A percentile compares a stretch with the other conserved stretches of the same genome.
Conservation (phyloP, 2,329 filamentous ascomycete genomes). For the Exophiala calicioides region DNA sequence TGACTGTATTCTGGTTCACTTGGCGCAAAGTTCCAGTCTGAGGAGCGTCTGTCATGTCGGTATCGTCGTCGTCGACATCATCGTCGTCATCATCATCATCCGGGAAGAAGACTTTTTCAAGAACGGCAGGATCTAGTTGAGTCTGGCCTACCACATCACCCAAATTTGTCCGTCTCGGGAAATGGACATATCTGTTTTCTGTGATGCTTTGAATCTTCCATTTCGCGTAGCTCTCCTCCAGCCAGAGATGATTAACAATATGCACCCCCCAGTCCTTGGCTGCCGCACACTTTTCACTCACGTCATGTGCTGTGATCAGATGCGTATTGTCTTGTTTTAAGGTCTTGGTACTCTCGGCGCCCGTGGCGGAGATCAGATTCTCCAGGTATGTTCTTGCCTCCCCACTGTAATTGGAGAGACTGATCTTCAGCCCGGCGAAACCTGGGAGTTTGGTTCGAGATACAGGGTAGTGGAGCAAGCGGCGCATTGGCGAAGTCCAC, state of each 20-base stretch:
- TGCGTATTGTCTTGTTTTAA: constrained; percentile 96
- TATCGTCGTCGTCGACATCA: too few species aligned
- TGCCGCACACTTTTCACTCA: constrained; percentile 90
- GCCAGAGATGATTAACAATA: constrained; percentile 92
- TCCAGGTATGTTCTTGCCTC: constrained; percentile 92
- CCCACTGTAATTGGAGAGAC: constrained; percentile 93
- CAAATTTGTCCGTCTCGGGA: constrained; percentile 85
- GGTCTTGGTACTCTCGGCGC: constrained; percentile 88
- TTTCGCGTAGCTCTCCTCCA: constrained; percentile 94
- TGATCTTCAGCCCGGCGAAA: constrained; percentile 75
- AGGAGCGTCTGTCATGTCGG: constrained; percentile 23
- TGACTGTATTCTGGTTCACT: constrained; percentile 39
- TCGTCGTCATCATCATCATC: too few species aligned
- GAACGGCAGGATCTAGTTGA: constrained; percentile 69
- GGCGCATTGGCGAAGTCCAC: constrained; percentile 82
- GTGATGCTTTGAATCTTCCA: constrained; percentile 74
- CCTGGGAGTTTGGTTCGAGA: constrained; percentile 75
- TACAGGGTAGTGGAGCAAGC: constrained; percentile 86
- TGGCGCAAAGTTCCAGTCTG: constrained; percentile 36
- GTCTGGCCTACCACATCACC: constrained; percentile 92
- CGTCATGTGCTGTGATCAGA: constrained; percentile 83
- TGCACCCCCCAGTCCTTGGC: constrained; percentile 89
- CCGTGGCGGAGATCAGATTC: constrained; percentile 80
- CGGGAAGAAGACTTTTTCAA: constrained; percentile 69
- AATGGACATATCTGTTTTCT: constrained; percentile 76